Percentiles rank a stretch among this genome's conserved stretches.
phyloP scores from a whole-genome alignment of 305 asterid genomes.

The Nicotiana rustica region DNA sequence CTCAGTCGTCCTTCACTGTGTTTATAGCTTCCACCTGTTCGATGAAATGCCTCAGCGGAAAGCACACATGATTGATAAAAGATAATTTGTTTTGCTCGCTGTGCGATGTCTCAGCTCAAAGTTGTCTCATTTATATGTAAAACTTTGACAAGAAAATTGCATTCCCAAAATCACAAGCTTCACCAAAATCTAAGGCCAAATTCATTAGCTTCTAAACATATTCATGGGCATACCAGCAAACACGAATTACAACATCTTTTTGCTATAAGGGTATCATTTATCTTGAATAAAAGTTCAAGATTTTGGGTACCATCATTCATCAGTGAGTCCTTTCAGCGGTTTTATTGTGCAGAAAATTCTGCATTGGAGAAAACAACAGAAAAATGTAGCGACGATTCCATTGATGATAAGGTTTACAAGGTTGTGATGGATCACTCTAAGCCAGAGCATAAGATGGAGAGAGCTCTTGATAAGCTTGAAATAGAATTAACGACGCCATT shows the following conservation, averaged over 20 bases:
- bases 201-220: slow-evolving; percentile 11
- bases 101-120: slow-evolving; percentile 28
- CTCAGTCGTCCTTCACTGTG: neutral
- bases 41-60: slow-evolving; percentile 51
- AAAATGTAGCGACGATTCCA: slow-evolving; percentile 39
- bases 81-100: neutral
- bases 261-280: slow-evolving; percentile 28
- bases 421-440: slow-evolving; percentile 64
- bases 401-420: slow-evolving; percentile 62
- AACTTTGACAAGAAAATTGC: neutral
- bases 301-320: slow-evolving; percentile 22
- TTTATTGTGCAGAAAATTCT: slow-evolving; percentile 48
- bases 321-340: slow-evolving; percentile 34
- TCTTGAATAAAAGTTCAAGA: slow-evolving; percentile 28
- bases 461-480: slow-evolving; percentile 64
- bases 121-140: slow-evolving; percentile 21
- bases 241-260: neutral
- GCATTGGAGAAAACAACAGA: slow-evolving; percentile 44
- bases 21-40: slow-evolving; percentile 42
- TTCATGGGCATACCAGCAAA: neutral
- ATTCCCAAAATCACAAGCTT: neutral
- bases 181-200: slow-evolving; percentile 21
- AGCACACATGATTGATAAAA: neutral
- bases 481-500: slow-evolving; percentile 70
- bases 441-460: slow-evolving; percentile 82